A percentile compares a stretch with the other conserved stretches of the same genome.
These are phyloP conservation scores for Sordariomycetes sp. DNA, from an alignment of 2,329 filamentous ascomycete species.

Conservation along the genomic window DNA sequence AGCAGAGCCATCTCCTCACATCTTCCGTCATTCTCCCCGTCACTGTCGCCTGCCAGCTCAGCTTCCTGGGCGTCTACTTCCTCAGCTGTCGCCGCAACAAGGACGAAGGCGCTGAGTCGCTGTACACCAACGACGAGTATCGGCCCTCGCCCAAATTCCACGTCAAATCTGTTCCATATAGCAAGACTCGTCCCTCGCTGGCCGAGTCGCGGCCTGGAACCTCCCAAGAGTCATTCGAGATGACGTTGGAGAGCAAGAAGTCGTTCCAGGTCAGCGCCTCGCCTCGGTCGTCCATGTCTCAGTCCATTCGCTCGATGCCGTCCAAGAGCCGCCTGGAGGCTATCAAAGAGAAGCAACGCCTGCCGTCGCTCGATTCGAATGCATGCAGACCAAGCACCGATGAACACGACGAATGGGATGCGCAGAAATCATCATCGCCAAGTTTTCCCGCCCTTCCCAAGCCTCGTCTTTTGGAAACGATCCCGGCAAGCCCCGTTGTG, in stretches of 20 bases:
- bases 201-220: slow-evolving; percentile 15
- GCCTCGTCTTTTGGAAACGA: slow-evolving; percentile 56
- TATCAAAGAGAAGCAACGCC: neutral
- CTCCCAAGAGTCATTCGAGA: slow-evolving; percentile 17
- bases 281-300: slow-evolving; percentile 3
- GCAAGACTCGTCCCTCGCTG: slow-evolving; percentile 21
- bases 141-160: slow-evolving; percentile 16
- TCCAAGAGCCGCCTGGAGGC: neutral
- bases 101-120: slow-evolving; percentile 9
- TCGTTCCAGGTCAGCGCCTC: neutral
- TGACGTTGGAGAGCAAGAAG: neutral
- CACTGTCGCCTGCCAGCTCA: slow-evolving; percentile 35
- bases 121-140: slow-evolving; percentile 17
- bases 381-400: neutral
- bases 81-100: slow-evolving; percentile 23
- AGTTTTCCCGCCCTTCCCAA: slow-evolving; percentile 10
- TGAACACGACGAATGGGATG: slow-evolving; percentile 1
- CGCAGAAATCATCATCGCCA: neutral
- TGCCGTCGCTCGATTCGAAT: slow-evolving; percentile 1
- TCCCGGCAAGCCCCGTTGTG: slow-evolving; percentile 49
- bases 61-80: slow-evolving; percentile 37
- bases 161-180: slow-evolving; percentile 37
- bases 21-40: slow-evolving; percentile 34
- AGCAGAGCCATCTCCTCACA: slow-evolving; percentile 27
- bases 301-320: slow-evolving; percentile 1